A percentile compares a stretch with the other conserved stretches of the same genome.
Conservation (phyloP, 805 yeast genomes). For the Myxozyma melibiosi region DNA sequence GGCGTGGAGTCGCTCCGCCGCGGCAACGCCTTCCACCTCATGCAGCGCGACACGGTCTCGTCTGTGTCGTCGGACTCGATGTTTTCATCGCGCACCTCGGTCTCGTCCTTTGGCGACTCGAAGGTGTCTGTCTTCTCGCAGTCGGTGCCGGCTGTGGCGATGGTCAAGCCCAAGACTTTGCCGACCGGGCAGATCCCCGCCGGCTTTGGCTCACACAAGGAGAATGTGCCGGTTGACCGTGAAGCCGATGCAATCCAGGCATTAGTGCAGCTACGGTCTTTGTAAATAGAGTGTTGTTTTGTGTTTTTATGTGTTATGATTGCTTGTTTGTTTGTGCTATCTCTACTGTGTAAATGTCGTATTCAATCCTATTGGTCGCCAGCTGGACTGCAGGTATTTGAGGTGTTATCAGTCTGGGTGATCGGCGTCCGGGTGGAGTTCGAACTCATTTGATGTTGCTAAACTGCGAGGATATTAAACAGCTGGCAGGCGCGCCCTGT, state of each 20-base stretch:
- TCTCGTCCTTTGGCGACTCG: conserved; percentile 14
- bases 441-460: no score
- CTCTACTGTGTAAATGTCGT: background rate
- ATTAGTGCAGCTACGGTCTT: conserved; percentile 34
- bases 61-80: conserved; percentile 24
- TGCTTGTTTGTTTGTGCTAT: background rate
- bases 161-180: conserved; percentile 1
- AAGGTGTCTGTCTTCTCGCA: conserved; percentile 17
- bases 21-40: conserved; percentile 19
- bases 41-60: conserved; percentile 14
- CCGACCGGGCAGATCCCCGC: background rate
- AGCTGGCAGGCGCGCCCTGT: no score
- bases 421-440: no score
- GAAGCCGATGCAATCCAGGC: conserved; percentile 35
- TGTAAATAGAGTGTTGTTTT: conserved; percentile 23
- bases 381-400: no score
- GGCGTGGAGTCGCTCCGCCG: conserved; percentile 71
- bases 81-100: conserved; percentile 21
- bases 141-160: conserved; percentile 14
- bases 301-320: background rate
- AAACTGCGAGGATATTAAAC: no score
- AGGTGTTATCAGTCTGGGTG: no score
- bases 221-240: conserved; percentile 7
- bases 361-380: no score
- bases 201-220: background rate